Percentiles rank a stretch among this genome's conserved stretches.
Conservation (phyloP, 208 protist genomes). For the Trichomonas vaginalis region DNA sequence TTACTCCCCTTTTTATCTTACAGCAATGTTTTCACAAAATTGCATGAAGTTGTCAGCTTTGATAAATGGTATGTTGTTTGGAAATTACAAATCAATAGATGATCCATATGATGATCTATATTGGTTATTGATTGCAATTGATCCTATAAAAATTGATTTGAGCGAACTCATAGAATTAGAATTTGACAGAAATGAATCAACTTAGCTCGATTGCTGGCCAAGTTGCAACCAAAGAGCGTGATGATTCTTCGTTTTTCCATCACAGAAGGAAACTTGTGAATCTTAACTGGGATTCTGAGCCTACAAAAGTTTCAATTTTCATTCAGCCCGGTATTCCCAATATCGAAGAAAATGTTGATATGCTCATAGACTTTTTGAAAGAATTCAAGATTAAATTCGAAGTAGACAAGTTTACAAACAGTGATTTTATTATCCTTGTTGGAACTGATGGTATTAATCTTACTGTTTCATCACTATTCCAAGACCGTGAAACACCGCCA, state of each 20-base stretch:
- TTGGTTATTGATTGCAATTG: too few species aligned
- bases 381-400: background rate
- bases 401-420: background rate
- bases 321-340: background rate
- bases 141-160: too few species aligned
- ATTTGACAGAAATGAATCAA: background rate
- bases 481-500: background rate
- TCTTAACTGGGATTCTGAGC: background rate
- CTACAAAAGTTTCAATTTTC: background rate
- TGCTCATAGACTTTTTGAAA: background rate
- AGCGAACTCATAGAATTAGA: too few species aligned
- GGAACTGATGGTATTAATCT: background rate
- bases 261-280: background rate
- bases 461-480: background rate
- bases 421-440: background rate
- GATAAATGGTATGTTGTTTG: too few species aligned
- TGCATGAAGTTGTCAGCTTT: too few species aligned
- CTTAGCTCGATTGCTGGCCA: background rate
- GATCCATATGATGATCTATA: too few species aligned
- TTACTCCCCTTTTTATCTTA: too few species aligned
- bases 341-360: background rate
- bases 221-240: background rate
- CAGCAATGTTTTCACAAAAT: too few species aligned
- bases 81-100: too few species aligned
- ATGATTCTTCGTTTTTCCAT: background rate